phyloP scores from a whole-genome alignment of 1,139 yeast genomes.

The Sugiyamaella pinicola region DNA sequence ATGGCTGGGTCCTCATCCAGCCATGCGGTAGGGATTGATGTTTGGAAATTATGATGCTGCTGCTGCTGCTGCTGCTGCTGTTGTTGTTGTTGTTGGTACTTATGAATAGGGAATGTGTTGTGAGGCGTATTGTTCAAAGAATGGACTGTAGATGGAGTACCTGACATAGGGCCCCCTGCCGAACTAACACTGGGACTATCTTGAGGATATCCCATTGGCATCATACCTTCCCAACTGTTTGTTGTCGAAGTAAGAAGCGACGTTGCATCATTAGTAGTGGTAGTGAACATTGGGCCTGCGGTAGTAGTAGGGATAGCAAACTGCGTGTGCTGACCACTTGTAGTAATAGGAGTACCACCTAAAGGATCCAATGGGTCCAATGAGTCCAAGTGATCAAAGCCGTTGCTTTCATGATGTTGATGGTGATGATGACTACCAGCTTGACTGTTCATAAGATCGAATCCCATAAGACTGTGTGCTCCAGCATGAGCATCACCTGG shows the following conservation, averaged over 20 bases:
- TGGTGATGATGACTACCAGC: neutral
- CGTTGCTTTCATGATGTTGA: too few species aligned
- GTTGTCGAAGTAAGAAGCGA: slow-evolving; percentile 13
- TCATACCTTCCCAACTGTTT: slow-evolving; percentile 22
- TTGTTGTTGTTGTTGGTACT: slow-evolving; percentile 14
- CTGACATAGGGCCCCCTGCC: neutral
- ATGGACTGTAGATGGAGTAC: slow-evolving; percentile 3
- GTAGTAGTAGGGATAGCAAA: neutral
- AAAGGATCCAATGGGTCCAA: neutral
- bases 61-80: slow-evolving; percentile 18
- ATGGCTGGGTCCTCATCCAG: slow-evolving; percentile 5
- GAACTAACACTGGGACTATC: slow-evolving; percentile 12
- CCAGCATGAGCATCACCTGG: neutral
- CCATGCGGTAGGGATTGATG: neutral
- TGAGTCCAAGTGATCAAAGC: neutral
- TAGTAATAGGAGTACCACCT: neutral
- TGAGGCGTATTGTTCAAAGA: neutral
- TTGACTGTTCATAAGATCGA: neutral
- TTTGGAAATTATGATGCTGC: slow-evolving; percentile 5
- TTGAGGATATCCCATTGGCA: slow-evolving; percentile 21
- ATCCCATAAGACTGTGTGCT: neutral
- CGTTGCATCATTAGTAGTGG: neutral
- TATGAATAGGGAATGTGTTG: neutral
- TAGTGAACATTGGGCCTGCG: neutral
- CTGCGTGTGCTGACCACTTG: neutral